These are phyloP conservation scores for Lachnellula suecica DNA, from an alignment of 2,329 filamentous ascomycete genomes.

Conservation along the genomic window DNA sequence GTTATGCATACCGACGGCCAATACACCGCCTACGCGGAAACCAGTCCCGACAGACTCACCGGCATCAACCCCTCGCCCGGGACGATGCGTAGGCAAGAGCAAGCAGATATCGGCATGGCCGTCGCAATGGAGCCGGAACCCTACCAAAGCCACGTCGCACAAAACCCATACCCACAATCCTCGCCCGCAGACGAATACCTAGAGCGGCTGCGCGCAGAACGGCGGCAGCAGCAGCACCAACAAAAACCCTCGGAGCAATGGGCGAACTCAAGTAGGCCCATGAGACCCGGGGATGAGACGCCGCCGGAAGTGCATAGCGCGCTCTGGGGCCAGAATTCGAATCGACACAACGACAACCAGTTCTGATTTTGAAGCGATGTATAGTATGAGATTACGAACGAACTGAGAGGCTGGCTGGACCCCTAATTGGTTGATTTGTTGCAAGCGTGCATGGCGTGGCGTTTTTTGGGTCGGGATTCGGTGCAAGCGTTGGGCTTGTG, in stretches of 20 bases:
- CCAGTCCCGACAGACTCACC: slow-evolving; percentile 17
- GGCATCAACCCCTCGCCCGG: slow-evolving; percentile 16
- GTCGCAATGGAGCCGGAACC: slow-evolving; percentile 16
- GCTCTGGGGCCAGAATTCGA: slow-evolving; percentile 12
- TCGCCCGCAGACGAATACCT: slow-evolving; percentile 19
- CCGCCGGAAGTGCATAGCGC: slow-evolving; percentile 17
- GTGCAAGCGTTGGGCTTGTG: no score
- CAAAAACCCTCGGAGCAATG: slow-evolving; percentile 17
- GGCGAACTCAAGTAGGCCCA: slow-evolving; percentile 14
- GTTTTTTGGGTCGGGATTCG: no score
- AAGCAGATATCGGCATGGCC: slow-evolving; percentile 24
- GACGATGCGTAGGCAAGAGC: slow-evolving; percentile 5
- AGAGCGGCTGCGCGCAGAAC: slow-evolving; percentile 17
- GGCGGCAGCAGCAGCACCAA: slow-evolving; percentile 15
- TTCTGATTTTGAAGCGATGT: not conserved
- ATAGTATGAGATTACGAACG: not conserved
- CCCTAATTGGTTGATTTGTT: no score
- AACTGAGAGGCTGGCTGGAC: not conserved
- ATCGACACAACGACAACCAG: not conserved
- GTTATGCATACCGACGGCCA: slow-evolving; percentile 21
- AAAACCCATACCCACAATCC: slow-evolving; percentile 9
- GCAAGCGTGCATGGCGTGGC: no score
- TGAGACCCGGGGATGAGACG: not conserved
- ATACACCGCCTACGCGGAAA: slow-evolving; percentile 9
- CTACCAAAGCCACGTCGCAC: slow-evolving; percentile 22